Percentiles rank a stretch among this genome's conserved stretches.
Evolutionary conservation across 2,329 filamentous ascomycete species (phyloP).

Genomic region (Nakataea oryzae): DNA sequence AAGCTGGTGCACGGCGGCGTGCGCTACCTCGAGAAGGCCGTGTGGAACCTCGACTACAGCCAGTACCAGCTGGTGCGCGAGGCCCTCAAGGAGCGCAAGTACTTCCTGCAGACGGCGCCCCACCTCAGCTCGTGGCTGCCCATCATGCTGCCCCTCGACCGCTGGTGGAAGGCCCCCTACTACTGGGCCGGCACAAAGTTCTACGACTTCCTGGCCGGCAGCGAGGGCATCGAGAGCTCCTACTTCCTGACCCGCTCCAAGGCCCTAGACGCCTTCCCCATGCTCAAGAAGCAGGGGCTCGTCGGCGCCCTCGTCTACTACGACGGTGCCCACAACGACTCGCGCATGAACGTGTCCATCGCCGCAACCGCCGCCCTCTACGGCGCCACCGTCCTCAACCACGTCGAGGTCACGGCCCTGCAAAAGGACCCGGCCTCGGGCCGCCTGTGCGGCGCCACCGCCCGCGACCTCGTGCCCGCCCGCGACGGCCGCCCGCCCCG

Average conservation of each 20-base stretch:
- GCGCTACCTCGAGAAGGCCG: slow-evolving; percentile 75
- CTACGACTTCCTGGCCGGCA: slow-evolving; percentile 73
- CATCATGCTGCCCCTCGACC: slow-evolving; percentile 73
- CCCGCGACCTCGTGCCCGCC: slow-evolving; percentile 51
- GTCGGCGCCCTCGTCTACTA: slow-evolving; percentile 78
- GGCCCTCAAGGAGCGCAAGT: slow-evolving; percentile 71
- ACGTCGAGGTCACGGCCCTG: slow-evolving; percentile 66
- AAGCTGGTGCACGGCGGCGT: slow-evolving; percentile 82
- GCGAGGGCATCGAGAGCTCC: slow-evolving; percentile 73
- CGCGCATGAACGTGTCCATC: slow-evolving; percentile 76
- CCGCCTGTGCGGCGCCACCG: slow-evolving; percentile 56
- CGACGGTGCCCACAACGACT: slow-evolving; percentile 79
- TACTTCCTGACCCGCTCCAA: slow-evolving; percentile 73
- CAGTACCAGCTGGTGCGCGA: slow-evolving; percentile 76
- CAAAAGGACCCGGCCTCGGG: slow-evolving; percentile 57
- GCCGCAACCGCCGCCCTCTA: slow-evolving; percentile 73
- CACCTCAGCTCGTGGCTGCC: slow-evolving; percentile 74
- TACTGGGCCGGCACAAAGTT: slow-evolving; percentile 63
- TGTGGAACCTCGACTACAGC: slow-evolving; percentile 76
- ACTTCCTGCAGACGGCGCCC: slow-evolving; percentile 73
- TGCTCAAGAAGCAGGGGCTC: slow-evolving; percentile 63
- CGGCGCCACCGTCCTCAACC: slow-evolving; percentile 70
- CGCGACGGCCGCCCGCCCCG: slow-evolving; percentile 41
- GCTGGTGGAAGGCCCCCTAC: slow-evolving; percentile 75
- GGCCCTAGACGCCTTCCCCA: slow-evolving; percentile 67